Evolutionary conservation across 169 alveolate species (phyloP), one percentile per base, ranked within the genome.

Genomic region (Besnoitia besnoiti): DNA sequence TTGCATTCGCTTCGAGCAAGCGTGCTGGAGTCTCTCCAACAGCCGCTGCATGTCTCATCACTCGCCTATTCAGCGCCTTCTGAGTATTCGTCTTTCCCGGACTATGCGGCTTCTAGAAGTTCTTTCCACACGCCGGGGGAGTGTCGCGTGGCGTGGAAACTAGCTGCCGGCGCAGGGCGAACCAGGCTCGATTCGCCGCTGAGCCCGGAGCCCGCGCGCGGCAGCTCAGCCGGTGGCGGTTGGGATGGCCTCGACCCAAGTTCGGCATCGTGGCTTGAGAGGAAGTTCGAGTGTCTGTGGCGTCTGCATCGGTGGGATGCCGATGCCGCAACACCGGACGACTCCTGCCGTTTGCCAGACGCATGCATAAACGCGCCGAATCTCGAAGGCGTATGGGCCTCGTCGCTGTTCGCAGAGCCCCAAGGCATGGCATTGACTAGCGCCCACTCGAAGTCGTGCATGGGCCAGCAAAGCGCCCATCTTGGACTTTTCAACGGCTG

Each of bases 221-320:
- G n/a, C n/a, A n/a, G n/a, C n/a, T n/a, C n/a, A n/a, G n/a, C n/a
- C n/a, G n/a, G n/a, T n/a, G n/a, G n/a, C n/a, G n/a, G n/a, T n/a
- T n/a, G n/a, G n/a, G n/a, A n/a, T n/a, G 46, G 14, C 82, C 14
- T 19, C 42, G 40, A 27, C 82, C 27, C 10, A 24, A n/a, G 77
- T 30, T 30, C 82, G 19, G 21, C 82, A 5, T 49, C 40, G 1
- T 88, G 92, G 92, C 67, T 88, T 44, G 85, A 88, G 75, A 50
- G 61, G 37, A 88, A 73, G 61, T 77, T 59, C 85, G 59, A 77
- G 49, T 88, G 85, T 39, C 92, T 62, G 8, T 88, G 92, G 92
- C 92, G 92, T 27, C 92, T 88, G 85, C 42, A 50, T n/a, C 73
- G 12, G 55, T 88, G 92, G 92, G 61, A 73, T 3, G 49, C 42